Evolutionary conservation across 768 basidiomycete species (phyloP).

Genomic region (Pleurotus sapidus): DNA sequence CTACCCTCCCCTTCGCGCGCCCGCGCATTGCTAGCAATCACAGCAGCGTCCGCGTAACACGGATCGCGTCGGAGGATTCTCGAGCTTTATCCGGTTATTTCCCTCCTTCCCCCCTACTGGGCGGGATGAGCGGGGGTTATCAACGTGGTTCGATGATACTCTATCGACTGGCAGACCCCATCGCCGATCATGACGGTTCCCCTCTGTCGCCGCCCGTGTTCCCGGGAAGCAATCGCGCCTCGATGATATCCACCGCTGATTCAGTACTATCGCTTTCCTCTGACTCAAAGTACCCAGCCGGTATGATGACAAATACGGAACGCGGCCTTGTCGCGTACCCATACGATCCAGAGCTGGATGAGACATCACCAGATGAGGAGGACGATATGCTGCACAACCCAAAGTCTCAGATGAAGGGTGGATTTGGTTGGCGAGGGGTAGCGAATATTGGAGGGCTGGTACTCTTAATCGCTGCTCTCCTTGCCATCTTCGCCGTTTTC

Average conservation of each 20-base stretch:
- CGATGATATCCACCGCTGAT: constrained; percentile 13
- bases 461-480: constrained; percentile 51
- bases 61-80: constrained; percentile 5
- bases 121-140: not conserved
- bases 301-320: constrained; percentile 3
- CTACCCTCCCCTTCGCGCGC: not conserved
- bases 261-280: constrained; percentile 12
- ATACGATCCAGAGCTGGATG: constrained; percentile 49
- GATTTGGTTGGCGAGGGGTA: constrained; percentile 30
- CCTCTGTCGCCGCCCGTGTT: constrained; percentile 15
- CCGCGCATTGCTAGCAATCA: not conserved
- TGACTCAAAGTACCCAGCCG: constrained; percentile 7
- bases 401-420: constrained; percentile 20
- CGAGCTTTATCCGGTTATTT: constrained; percentile 3
- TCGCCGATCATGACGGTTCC: constrained; percentile 6
- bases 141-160: constrained; percentile 22
- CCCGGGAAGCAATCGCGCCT: constrained; percentile 11
- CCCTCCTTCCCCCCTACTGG: not conserved
- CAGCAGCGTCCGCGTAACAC: constrained; percentile 5
- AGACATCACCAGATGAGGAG: constrained; percentile 41
- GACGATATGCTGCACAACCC: constrained; percentile 64
- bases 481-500: constrained; percentile 74
- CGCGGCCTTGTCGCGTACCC: constrained; percentile 57
- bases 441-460: constrained; percentile 65
- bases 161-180: constrained; percentile 21